phyloP scores from a whole-genome alignment of 73 alveolate species.

The Tetrahymena thermophila region DNA sequence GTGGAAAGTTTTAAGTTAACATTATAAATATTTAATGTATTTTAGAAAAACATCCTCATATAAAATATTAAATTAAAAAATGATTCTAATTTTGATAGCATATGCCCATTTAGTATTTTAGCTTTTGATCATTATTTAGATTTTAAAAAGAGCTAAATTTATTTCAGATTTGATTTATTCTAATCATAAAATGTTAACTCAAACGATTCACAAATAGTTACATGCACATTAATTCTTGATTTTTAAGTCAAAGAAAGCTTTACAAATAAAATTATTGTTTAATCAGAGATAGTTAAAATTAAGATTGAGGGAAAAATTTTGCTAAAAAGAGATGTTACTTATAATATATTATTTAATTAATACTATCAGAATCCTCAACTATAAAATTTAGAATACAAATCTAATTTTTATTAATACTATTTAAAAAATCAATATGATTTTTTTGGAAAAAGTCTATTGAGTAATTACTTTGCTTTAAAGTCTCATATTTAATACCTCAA shows the following conservation, averaged over 20 bases:
- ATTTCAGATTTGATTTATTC: neutral
- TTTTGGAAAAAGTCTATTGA: neutral
- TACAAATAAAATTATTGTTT: neutral
- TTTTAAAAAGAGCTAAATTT: neutral
- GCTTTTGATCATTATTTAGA: neutral
- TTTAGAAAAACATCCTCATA: neutral
- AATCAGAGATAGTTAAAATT: neutral
- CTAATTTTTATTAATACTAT: neutral
- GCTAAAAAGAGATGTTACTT: neutral
- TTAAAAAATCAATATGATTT: neutral
- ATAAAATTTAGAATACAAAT: neutral
- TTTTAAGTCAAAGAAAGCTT: neutral
- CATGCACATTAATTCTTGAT: neutral
- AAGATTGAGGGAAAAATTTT: neutral
- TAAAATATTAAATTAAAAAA: neutral
- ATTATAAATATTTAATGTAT: neutral
- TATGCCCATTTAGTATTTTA: neutral
- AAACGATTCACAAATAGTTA: neutral
- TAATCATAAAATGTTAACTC: no score
- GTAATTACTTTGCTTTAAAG: neutral
- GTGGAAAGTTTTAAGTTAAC: neutral
- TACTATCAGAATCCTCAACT: neutral
- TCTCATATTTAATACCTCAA: neutral
- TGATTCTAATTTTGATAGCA: neutral
- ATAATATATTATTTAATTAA: neutral